phyloP scores from a whole-genome alignment of 2,329 filamentous ascomycete species.

The Dactylellina cionopaga region DNA sequence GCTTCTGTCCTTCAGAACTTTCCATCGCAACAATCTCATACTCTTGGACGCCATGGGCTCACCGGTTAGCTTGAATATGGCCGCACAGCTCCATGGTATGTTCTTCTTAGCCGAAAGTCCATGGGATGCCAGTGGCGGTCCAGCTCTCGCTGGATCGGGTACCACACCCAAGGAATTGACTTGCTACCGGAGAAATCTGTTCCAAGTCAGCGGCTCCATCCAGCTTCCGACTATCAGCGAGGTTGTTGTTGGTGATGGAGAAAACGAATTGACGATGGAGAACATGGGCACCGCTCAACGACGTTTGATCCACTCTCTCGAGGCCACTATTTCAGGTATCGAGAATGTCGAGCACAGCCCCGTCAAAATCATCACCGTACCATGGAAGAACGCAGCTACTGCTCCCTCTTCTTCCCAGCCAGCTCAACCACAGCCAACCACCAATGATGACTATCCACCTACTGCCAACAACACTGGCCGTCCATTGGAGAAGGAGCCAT shows the following conservation, averaged over 20 bases:
- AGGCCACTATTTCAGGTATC: conserved; percentile 88
- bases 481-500: conserved; percentile 79
- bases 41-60: conserved; percentile 74
- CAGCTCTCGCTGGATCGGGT: conserved; percentile 64
- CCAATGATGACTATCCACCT: conserved; percentile 34
- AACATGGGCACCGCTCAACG: conserved; percentile 62
- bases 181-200: conserved; percentile 93
- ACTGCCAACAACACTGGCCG: conserved; percentile 40
- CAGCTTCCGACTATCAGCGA: conserved; percentile 80
- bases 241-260: conserved; percentile 83
- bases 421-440: conserved; percentile 1
- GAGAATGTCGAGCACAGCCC: conserved; percentile 93
- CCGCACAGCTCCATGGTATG: conserved; percentile 85
- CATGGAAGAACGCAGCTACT: conserved; percentile 94
- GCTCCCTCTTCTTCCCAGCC: conserved; percentile 70
- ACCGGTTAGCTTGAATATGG: conserved; percentile 72
- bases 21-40: conserved; percentile 58
- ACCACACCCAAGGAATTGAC: conserved; percentile 79
- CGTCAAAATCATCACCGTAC: conserved; percentile 93
- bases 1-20: conserved; percentile 47
- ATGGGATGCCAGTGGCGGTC: conserved; percentile 69
- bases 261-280: conserved; percentile 82
- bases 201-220: conserved; percentile 91
- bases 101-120: conserved; percentile 87
- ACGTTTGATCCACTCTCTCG: conserved; percentile 63